Evolutionary conservation across 2,329 filamentous ascomycete genomes (phyloP).

Genomic region (Ceratocystis eucalypticola): DNA sequence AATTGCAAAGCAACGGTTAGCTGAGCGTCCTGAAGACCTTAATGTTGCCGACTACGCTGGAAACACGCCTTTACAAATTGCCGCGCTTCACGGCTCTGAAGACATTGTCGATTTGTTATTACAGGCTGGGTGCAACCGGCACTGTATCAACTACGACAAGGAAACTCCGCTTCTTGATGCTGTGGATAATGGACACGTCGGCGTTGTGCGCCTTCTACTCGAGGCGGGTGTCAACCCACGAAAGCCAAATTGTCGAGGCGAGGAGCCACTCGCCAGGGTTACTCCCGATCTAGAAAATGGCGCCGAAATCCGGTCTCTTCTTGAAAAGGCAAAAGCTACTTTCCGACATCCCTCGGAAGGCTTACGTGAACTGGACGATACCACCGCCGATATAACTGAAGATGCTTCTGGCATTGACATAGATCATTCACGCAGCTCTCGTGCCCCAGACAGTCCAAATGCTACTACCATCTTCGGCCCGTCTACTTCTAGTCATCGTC

Average conservation of each 20-base stretch:
- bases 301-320: slow-evolving; percentile 58
- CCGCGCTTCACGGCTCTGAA: slow-evolving; percentile 71
- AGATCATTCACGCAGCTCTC: slow-evolving; percentile 39
- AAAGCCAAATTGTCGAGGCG: slow-evolving; percentile 79
- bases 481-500: slow-evolving; percentile 31
- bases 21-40: slow-evolving; percentile 72
- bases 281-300: slow-evolving; percentile 61
- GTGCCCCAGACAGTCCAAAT: slow-evolving; percentile 32
- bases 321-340: slow-evolving; percentile 17
- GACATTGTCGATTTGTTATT: slow-evolving; percentile 82
- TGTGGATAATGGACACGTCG: slow-evolving; percentile 85
- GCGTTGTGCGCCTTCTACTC: slow-evolving; percentile 72
- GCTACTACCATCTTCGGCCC: slow-evolving; percentile 25
- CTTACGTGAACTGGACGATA: slow-evolving; percentile 19
- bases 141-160: slow-evolving; percentile 65
- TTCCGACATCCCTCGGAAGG: slow-evolving; percentile 17
- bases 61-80: slow-evolving; percentile 92
- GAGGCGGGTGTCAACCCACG: slow-evolving; percentile 83
- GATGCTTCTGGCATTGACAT: slow-evolving; percentile 26
- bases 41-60: slow-evolving; percentile 86
- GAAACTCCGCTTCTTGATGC: slow-evolving; percentile 93
- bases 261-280: slow-evolving; percentile 79
- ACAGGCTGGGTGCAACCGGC: slow-evolving; percentile 68
- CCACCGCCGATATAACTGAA: slow-evolving; percentile 35
- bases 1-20: slow-evolving; percentile 56